A percentile compares a stretch with the other conserved stretches of the same genome.
These are phyloP conservation scores for Boletus eberwhitei DNA, from an alignment of 768 basidiomycete genomes.

Conservation along the genomic window DNA sequence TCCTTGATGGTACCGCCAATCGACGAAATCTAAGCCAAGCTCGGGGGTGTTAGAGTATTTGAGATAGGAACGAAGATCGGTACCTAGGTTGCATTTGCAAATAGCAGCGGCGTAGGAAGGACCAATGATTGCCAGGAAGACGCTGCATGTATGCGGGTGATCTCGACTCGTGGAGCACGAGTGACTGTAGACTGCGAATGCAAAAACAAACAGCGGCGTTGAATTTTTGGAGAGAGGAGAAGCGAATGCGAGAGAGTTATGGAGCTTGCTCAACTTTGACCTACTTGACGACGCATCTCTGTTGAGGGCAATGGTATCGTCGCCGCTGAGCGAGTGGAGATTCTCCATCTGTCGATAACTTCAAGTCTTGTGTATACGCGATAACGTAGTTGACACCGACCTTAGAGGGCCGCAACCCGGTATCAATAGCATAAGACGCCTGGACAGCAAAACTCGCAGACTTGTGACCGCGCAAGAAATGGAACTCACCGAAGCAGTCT, in stretches of 20 bases:
- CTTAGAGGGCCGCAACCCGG: conserved; percentile 4
- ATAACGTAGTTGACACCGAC: neutral
- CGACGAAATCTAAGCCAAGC: neutral
- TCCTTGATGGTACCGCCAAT: neutral
- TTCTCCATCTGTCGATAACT: neutral
- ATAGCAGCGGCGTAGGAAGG: neutral
- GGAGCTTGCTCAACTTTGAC: neutral
- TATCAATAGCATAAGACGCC: conserved; percentile 7
- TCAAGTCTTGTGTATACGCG: neutral
- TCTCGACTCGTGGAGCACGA: neutral
- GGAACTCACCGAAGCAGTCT: conserved; percentile 12
- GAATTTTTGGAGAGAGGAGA: neutral
- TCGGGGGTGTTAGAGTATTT: neutral
- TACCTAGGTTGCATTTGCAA: neutral
- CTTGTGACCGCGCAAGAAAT: conserved; percentile 5
- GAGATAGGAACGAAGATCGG: neutral
- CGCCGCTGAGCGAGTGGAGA: neutral
- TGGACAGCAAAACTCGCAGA: conserved; percentile 4
- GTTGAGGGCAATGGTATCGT: neutral
- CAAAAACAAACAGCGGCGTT: neutral
- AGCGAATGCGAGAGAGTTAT: neutral
- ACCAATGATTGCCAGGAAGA: neutral
- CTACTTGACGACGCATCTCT: neutral
- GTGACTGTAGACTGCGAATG: neutral
- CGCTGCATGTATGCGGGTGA: neutral